A percentile compares a stretch with the other conserved stretches of the same genome.
Evolutionary conservation across 2,329 filamentous ascomycete species (phyloP).

Genomic region (Colletotrichum orbiculare): DNA sequence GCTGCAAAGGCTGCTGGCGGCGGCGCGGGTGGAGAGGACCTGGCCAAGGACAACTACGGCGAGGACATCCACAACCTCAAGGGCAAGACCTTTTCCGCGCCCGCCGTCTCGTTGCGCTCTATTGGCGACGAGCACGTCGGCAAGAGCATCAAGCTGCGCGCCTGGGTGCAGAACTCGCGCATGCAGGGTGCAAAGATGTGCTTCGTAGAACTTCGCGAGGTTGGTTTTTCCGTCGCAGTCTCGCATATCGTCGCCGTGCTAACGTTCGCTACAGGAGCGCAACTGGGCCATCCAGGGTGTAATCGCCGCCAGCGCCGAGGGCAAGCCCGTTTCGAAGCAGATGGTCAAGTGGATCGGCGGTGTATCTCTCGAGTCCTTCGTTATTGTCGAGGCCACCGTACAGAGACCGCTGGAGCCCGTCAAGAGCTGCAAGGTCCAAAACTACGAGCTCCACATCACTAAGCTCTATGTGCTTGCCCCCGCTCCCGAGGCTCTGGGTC

Average conservation of each 20-base stretch:
- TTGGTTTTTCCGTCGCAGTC: too few relatives aligned
- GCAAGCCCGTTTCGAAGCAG: constrained; percentile 73
- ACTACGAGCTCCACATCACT: constrained; percentile 87
- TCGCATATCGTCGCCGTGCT: too few relatives aligned
- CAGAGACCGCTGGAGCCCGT: constrained; percentile 87
- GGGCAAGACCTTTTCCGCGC: constrained; percentile 51
- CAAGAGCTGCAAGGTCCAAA: constrained; percentile 84
- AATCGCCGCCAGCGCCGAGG: constrained; percentile 73
- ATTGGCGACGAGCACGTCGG: constrained; percentile 74
- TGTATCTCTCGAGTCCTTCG: constrained; percentile 83
- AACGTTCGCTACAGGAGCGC: constrained; percentile 55
- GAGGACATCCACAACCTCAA: constrained; percentile 47
- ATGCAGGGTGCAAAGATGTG: constrained; percentile 91
- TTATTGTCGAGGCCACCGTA: constrained; percentile 83
- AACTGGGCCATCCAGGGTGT: constrained; percentile 87
- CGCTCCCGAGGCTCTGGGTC: constrained; percentile 66
- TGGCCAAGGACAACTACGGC: constrained; percentile 84
- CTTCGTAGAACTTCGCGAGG: constrained; percentile 84
- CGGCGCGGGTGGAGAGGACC: constrained; percentile 71
- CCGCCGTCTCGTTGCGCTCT: constrained; percentile 69
- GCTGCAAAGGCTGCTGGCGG: constrained; percentile 73
- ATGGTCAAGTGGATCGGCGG: constrained; percentile 94
- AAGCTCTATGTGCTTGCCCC: constrained; percentile 84
- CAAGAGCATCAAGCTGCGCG: constrained; percentile 80
- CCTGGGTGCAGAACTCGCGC: constrained; percentile 87